phyloP scores from a whole-genome alignment of 441 rosid genomes.

The Capsella rubella region DNA sequence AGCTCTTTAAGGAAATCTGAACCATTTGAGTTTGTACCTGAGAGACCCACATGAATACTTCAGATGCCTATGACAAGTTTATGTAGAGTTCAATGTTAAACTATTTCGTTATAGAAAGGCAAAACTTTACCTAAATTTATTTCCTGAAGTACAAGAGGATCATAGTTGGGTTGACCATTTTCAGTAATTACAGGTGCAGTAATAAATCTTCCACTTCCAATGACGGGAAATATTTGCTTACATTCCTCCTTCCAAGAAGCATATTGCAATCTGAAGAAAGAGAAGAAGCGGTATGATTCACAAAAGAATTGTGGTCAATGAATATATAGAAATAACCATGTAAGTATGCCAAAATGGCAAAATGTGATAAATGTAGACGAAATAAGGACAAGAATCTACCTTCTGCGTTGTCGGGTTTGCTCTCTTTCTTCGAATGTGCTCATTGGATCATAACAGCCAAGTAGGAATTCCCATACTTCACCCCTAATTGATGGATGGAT shows the following conservation, averaged over 20 bases:
- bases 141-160: conserved; percentile 77
- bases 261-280: conserved; percentile 67
- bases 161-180: conserved; percentile 76
- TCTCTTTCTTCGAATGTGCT: conserved; percentile 91
- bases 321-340: not conserved
- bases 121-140: conserved; percentile 50
- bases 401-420: conserved; percentile 65
- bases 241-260: conserved; percentile 83
- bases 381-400: conserved; percentile 52
- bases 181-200: conserved; percentile 92
- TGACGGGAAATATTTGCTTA: conserved; percentile 65
- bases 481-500: conserved; percentile 96
- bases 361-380: not conserved
- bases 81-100: not conserved
- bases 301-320: conserved; percentile 1
- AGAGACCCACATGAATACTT: conserved; percentile 37
- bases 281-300: not conserved
- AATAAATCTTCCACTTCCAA: conserved; percentile 83
- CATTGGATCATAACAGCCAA: conserved; percentile 83
- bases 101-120: conserved; percentile 28
- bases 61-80: conserved; percentile 9
- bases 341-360: conserved; percentile 3
- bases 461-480: conserved; percentile 97
- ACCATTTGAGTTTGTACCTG: conserved; percentile 52
- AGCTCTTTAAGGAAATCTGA: conserved; percentile 62